A percentile compares a stretch with the other conserved stretches of the same genome.
phyloP scores from a whole-genome alignment of 306 rosid genomes.

The Argentina anserina region DNA sequence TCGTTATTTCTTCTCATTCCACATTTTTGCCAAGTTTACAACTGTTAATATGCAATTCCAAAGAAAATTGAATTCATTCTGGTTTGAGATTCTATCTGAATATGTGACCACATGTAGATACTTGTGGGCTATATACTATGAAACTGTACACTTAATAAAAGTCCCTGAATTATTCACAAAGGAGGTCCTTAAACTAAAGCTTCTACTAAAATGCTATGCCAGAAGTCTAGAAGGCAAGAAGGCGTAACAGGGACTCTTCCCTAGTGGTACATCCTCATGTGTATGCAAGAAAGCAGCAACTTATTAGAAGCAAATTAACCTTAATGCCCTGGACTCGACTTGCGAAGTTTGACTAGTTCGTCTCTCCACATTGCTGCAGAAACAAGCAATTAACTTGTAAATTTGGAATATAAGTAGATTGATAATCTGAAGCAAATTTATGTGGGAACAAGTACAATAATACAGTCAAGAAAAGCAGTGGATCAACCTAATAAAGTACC shows the following conservation, averaged over 20 bases:
- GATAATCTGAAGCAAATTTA: background rate
- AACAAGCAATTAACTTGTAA: slow-evolving; percentile 18
- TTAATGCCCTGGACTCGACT: slow-evolving; percentile 51
- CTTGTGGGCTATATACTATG: slow-evolving; percentile 23
- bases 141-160: slow-evolving; percentile 43
- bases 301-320: slow-evolving; percentile 23
- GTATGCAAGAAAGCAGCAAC: background rate
- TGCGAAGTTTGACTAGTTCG: slow-evolving; percentile 63
- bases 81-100: slow-evolving; percentile 18
- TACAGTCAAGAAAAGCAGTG: background rate
- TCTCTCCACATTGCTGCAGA: slow-evolving; percentile 89
- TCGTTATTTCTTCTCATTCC: slow-evolving; percentile 24
- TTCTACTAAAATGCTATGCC: slow-evolving; percentile 33
- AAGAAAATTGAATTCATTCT: background rate
- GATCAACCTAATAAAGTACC: slow-evolving; percentile 35
- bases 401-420: slow-evolving; percentile 2
- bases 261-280: background rate
- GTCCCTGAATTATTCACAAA: slow-evolving; percentile 22
- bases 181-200: slow-evolving; percentile 13
- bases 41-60: slow-evolving; percentile 13
- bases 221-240: slow-evolving; percentile 28
- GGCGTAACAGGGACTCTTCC: background rate
- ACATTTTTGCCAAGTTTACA: slow-evolving; percentile 22
- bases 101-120: slow-evolving; percentile 32
- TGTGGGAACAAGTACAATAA: background rate